These are phyloP conservation scores for Hypoxylon intermedium DNA, from an alignment of 495 filamentous ascomycete genomes.

Conservation along the genomic window DNA sequence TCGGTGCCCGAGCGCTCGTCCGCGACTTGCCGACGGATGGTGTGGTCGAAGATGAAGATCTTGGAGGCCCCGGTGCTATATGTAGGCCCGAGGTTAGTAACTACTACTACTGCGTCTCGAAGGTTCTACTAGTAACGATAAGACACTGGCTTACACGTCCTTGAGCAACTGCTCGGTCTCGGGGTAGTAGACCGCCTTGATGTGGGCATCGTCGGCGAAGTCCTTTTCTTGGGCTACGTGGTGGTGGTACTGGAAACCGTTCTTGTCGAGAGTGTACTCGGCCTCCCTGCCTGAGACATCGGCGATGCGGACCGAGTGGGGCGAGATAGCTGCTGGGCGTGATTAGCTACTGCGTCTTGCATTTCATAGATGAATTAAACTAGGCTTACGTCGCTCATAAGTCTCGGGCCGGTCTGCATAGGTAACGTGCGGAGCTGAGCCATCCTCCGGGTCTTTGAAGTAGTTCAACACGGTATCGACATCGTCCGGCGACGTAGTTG, in stretches of 20 bases:
- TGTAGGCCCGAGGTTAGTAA: constrained; percentile 39
- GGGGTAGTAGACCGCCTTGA: constrained; percentile 69
- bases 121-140: background rate
- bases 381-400: constrained; percentile 49
- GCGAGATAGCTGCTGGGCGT: constrained; percentile 11
- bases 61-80: constrained; percentile 67
- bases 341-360: no score
- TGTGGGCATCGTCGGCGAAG: constrained; percentile 73
- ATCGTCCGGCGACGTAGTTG: constrained; percentile 37
- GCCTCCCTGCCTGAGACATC: constrained; percentile 49
- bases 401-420: constrained; percentile 59
- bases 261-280: constrained; percentile 51
- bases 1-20: constrained; percentile 62
- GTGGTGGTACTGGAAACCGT: constrained; percentile 51
- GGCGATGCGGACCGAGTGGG: constrained; percentile 49
- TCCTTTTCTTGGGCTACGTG: constrained; percentile 60
- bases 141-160: constrained; percentile 61
- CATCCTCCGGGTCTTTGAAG: constrained; percentile 65
- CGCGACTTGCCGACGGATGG: constrained; percentile 64
- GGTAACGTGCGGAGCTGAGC: constrained; percentile 59
- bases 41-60: constrained; percentile 79
- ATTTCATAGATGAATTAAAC: no score
- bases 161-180: constrained; percentile 71
- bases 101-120: background rate
- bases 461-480: constrained; percentile 67